Evolutionary conservation across 139 green algal genomes (phyloP).

Genomic region (Chlorella sp.): DNA sequence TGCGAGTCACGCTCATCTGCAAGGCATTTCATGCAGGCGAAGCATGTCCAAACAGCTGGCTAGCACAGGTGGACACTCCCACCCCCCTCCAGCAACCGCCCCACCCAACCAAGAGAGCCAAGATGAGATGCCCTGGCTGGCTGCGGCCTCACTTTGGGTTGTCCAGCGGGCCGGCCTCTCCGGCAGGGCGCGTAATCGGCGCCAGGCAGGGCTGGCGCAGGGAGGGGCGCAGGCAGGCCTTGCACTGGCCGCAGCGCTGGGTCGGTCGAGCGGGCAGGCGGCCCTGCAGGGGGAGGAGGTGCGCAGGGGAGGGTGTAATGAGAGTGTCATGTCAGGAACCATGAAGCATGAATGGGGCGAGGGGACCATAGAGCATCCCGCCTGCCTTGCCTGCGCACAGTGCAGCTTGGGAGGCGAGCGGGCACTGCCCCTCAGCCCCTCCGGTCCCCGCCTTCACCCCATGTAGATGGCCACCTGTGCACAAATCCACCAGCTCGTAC

Average conservation of each 20-base stretch:
- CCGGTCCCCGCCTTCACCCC: no score
- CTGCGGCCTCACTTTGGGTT: constrained; percentile 21
- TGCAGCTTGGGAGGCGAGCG: not conserved
- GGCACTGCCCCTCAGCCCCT: no score
- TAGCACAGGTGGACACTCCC: not conserved
- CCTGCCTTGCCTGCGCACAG: not conserved
- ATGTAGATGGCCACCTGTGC: no score
- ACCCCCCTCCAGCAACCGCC: not conserved
- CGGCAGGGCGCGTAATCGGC: constrained; percentile 21
- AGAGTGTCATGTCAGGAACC: not conserved
- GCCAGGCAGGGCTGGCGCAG: constrained; percentile 62
- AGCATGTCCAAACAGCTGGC: not conserved
- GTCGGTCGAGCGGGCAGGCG: constrained; percentile 10
- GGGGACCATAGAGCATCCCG: not conserved
- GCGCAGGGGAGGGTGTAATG: not conserved
- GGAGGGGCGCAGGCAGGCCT: constrained; percentile 51
- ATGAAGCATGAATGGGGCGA: no score
- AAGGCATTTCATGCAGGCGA: not conserved
- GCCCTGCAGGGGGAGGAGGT: constrained; percentile 26
- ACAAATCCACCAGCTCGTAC: no score
- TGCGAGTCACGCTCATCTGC: no score
- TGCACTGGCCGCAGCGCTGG: constrained; percentile 56
- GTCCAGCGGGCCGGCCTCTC: not conserved
- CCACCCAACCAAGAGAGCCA: not conserved
- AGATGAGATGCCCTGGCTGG: not conserved